phyloP scores from a whole-genome alignment of 176 grass and related monocot genomes.

The Hsuehochloa calcarea region DNA sequence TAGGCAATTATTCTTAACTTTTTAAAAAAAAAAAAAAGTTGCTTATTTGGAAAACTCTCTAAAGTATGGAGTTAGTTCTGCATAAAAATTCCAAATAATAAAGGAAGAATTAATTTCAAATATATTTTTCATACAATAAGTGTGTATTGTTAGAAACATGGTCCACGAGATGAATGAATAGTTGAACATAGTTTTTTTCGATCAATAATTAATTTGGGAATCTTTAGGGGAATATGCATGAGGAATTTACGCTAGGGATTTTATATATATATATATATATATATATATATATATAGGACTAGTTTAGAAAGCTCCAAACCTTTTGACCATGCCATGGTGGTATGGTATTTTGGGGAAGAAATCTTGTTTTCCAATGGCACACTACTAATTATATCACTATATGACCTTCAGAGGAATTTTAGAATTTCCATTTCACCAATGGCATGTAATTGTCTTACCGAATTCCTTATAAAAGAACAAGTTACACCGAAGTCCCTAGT shows the following conservation, averaged over 20 bases:
- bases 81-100: neutral
- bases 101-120: neutral
- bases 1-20: neutral
- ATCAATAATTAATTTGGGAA: neutral
- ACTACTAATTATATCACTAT: neutral
- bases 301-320: neutral
- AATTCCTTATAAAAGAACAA: neutral
- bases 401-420: neutral
- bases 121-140: neutral
- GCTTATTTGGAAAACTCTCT: neutral
- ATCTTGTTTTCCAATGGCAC: neutral
- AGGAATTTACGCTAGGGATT: neutral
- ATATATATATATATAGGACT: neutral
- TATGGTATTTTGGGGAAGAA: neutral
- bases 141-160: neutral
- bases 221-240: neutral
- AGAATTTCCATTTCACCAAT: neutral
- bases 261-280: no score
- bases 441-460: neutral
- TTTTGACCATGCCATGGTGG: neutral
- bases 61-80: neutral
- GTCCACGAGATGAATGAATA: neutral
- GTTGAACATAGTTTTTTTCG: neutral
- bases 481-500: neutral
- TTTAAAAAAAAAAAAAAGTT: neutral